Evolutionary conservation across 331 rosid species (phyloP).

Genomic region (Dryas integrifolia): DNA sequence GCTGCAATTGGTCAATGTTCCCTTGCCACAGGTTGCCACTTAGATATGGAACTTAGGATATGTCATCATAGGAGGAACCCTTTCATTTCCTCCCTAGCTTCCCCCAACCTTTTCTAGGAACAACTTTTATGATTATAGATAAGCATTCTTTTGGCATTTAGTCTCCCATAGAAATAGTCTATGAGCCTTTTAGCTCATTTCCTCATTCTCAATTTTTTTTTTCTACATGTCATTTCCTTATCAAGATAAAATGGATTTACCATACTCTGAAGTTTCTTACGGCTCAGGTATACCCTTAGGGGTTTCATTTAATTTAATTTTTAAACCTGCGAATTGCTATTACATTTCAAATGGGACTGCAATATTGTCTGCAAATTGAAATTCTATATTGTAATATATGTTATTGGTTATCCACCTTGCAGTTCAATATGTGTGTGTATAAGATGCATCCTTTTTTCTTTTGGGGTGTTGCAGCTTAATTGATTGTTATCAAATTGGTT

Average conservation of each 20-base stretch:
- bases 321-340: background rate
- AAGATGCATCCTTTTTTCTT: background rate
- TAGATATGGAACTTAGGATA: constrained; percentile 8
- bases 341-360: background rate
- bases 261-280: constrained; percentile 2
- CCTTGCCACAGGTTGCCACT: constrained; percentile 21
- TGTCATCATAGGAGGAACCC: background rate
- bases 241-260: background rate
- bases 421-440: background rate
- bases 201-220: background rate
- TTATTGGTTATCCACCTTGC: background rate
- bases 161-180: background rate
- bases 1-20: background rate
- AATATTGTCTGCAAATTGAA: background rate
- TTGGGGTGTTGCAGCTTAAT: constrained; percentile 6
- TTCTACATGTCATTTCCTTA: background rate
- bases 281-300: background rate
- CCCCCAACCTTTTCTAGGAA: background rate
- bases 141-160: background rate
- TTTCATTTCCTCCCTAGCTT: background rate
- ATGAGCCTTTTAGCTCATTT: background rate
- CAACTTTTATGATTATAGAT: background rate
- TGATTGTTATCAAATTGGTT: constrained; percentile 22
- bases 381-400: background rate
- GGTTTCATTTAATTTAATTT: background rate